These are phyloP conservation scores for Pleoardoris graminearum DNA, from an alignment of 2,329 filamentous ascomycete species.

Conservation along the genomic window DNA sequence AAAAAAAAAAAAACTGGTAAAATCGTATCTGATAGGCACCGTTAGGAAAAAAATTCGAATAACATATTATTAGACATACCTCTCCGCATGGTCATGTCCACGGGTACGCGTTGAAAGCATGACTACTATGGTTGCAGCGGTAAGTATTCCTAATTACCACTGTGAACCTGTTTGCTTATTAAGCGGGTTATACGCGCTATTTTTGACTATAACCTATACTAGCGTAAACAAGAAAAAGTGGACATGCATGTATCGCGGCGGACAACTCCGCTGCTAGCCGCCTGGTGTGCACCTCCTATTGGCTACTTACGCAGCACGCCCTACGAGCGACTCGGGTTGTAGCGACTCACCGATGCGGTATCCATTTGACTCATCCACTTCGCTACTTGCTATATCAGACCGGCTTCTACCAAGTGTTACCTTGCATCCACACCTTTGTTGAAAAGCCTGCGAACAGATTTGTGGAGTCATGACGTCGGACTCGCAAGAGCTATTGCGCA, in stretches of 20 bases:
- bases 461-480: conserved; percentile 21
- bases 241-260: no score
- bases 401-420: not conserved
- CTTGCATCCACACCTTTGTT: not conserved
- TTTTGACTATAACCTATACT: no score
- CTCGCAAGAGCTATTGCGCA: conserved; percentile 16
- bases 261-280: not conserved
- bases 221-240: no score
- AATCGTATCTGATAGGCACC: not conserved
- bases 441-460: no score
- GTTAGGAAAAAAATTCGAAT: not conserved
- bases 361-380: not conserved
- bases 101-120: no score
- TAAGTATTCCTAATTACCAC: no score
- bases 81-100: no score
- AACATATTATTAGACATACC: not conserved
- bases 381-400: not conserved
- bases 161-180: no score
- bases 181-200: no score
- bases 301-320: not conserved
- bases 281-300: not conserved
- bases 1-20: no score
- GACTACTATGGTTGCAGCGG: no score
- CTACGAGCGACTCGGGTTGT: not conserved
- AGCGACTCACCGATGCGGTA: not conserved